phyloP scores from a whole-genome alignment of 225 moss, liverwort and hornwort species.

The Rhytidiadelphus loreus region DNA sequence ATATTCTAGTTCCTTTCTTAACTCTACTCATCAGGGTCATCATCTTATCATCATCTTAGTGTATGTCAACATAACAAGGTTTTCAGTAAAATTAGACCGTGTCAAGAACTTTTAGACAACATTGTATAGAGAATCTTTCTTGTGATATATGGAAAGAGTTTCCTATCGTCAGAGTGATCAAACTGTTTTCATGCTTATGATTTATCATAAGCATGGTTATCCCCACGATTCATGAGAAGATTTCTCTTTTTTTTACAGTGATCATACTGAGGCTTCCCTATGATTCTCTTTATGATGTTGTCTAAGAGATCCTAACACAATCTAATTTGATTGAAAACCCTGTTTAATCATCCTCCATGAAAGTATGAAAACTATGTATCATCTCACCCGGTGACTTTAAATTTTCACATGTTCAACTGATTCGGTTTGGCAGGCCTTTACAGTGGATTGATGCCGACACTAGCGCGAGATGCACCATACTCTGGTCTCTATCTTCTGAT shows the following conservation, averaged over 20 bases:
- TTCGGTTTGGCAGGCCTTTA: conserved; percentile 64
- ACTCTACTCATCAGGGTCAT: background rate
- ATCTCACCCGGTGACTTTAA: background rate
- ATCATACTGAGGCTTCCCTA: background rate
- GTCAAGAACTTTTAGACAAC: background rate
- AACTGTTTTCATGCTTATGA: background rate
- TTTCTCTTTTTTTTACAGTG: background rate
- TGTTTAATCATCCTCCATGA: background rate
- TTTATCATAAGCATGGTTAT: background rate
- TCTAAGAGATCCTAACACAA: background rate
- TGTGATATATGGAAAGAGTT: background rate
- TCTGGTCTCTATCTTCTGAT: conserved; percentile 86
- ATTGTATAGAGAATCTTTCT: background rate
- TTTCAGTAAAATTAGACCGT: background rate
- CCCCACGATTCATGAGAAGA: background rate
- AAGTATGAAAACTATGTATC: background rate
- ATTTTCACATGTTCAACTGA: background rate
- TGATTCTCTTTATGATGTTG: background rate
- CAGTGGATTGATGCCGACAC: conserved; percentile 76
- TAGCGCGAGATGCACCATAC: conserved; percentile 81
- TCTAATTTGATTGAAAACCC: background rate
- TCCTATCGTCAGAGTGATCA: background rate
- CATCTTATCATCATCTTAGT: background rate
- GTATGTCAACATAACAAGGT: background rate
- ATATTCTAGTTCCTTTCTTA: background rate